Evolutionary conservation across 306 rosid genomes (phyloP).

Genomic region (Corylus heterophylla): DNA sequence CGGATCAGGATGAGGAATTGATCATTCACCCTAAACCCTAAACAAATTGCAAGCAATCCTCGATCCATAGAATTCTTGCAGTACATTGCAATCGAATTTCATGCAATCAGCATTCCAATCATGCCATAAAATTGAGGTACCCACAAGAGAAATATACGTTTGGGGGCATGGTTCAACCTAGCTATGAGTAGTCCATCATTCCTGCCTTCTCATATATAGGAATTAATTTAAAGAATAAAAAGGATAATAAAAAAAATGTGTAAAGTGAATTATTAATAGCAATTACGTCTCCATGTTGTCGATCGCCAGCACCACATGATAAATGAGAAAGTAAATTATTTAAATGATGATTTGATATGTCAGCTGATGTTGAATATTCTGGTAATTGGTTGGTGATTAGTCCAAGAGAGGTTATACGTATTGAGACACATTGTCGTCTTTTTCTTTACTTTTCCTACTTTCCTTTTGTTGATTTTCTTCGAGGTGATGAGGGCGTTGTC

Average conservation of each 20-base stretch:
- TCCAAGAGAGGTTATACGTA: background rate
- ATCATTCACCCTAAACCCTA: no score
- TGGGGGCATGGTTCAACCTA: no score
- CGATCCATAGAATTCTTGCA: no score
- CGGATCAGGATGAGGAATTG: no score
- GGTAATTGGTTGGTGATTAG: background rate
- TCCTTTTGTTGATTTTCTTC: no score
- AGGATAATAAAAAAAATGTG: background rate
- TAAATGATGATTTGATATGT: conserved; percentile 4
- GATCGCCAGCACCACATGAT: background rate
- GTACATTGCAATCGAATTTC: no score
- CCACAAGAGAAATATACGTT: no score
- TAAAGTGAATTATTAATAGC: background rate
- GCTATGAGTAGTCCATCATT: no score
- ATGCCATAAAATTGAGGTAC: no score
- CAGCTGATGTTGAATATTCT: background rate
- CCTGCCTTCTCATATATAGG: background rate
- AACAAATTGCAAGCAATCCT: no score
- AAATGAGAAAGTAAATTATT: background rate
- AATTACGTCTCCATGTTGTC: background rate
- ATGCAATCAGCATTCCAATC: no score
- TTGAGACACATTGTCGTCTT: background rate
- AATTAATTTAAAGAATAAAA: background rate
- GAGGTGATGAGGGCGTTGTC: no score
- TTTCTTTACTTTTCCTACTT: background rate